These are phyloP conservation scores for Neurospora sp. DNA, from an alignment of 2,329 filamentous ascomycete species.

Conservation along the genomic window DNA sequence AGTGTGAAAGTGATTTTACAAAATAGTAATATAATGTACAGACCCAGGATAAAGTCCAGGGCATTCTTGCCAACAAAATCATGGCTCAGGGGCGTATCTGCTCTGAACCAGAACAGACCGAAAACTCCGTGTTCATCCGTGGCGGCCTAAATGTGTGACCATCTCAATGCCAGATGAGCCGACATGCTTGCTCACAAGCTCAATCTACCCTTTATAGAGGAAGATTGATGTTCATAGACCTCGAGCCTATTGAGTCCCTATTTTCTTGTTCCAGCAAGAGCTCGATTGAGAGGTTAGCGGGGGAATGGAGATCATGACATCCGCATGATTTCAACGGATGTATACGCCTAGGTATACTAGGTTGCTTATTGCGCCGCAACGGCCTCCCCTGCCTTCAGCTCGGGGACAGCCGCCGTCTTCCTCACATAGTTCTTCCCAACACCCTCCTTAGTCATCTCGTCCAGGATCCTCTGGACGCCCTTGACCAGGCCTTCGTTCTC, in stretches of 20 bases:
- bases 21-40: background rate
- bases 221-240: background rate
- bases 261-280: background rate
- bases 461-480: conserved; percentile 52
- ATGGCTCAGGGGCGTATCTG: background rate
- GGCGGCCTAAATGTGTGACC: too few relatives aligned
- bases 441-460: conserved; percentile 38
- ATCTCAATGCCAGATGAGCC: background rate
- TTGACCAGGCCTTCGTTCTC: conserved; percentile 60
- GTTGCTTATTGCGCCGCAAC: background rate
- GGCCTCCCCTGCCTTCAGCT: background rate
- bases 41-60: background rate
- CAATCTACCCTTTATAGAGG: background rate
- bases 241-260: background rate
- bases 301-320: background rate
- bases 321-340: background rate
- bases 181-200: background rate
- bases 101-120: background rate
- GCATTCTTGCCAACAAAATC: background rate
- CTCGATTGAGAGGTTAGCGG: background rate
- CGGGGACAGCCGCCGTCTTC: conserved; percentile 3
- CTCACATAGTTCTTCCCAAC: conserved; percentile 9
- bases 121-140: background rate
- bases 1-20: background rate
- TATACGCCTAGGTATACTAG: background rate